phyloP scores from a whole-genome alignment of 441 rosid species.

The Eutrema salsugineum region DNA sequence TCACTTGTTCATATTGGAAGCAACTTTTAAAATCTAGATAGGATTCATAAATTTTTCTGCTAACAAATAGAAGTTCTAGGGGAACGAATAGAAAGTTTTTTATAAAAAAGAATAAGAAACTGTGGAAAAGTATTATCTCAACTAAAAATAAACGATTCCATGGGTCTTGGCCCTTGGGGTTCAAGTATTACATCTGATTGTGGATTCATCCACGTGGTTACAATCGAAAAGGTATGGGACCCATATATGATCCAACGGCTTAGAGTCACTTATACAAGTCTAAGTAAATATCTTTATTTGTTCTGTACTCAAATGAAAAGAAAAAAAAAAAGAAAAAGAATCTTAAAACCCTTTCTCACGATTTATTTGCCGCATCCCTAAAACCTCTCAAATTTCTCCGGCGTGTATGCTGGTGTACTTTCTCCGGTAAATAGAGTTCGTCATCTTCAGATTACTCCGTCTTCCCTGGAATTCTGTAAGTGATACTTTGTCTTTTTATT shows the following conservation, averaged over 20 bases:
- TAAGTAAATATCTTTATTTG: background rate
- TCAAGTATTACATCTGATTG: background rate
- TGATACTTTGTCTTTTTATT: background rate
- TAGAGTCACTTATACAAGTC: background rate
- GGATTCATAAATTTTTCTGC: too few relatives aligned
- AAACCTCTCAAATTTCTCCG: conserved; percentile 28
- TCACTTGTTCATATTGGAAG: conserved; percentile 8
- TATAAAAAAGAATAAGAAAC: too few relatives aligned
- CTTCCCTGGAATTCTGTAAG: background rate
- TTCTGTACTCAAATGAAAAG: background rate
- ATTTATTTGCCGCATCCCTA: conserved; percentile 32
- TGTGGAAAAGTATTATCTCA: too few relatives aligned
- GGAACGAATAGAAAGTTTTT: too few relatives aligned
- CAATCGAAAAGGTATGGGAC: background rate
- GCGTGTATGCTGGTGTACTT: background rate
- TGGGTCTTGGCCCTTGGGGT: conserved; percentile 12
- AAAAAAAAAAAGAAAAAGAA: background rate
- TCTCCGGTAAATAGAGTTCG: conserved; percentile 10
- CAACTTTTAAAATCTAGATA: background rate
- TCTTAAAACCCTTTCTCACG: conserved; percentile 22
- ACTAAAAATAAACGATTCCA: background rate
- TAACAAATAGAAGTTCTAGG: background rate
- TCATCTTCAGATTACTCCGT: background rate
- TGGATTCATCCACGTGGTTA: conserved; percentile 17
- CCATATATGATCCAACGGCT: conserved; percentile 8